Evolutionary conservation across 345 rosid genomes (phyloP), one percentile per base, ranked within the genome.

Genomic region (Corchorus olitorius): DNA sequence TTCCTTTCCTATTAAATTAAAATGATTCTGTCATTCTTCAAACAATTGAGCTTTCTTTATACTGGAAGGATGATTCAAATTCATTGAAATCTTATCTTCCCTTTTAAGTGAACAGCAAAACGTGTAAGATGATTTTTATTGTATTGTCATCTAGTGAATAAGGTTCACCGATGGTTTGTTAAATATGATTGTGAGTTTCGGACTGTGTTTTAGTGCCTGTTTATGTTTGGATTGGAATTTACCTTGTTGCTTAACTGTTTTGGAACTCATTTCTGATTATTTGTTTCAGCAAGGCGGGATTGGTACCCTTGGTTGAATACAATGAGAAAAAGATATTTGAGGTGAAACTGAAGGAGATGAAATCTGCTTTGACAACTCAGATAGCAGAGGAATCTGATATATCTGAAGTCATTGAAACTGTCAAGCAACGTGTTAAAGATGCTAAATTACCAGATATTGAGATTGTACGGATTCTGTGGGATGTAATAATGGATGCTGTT

Each of bases 401-500:
- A 19, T 81, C 91, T 75, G 98, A 94, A 83, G 97, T 94, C 58
- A 90, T 92, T 60, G 98, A 94, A 27, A 81, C 81, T 59, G 95
- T 92, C 78, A 96, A 94, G 81, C 97, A 92, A 58, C 89, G 81
- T 61, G 91, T 92, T 45, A 87, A 83, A 76, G 99, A 97, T 77
- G 97, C 97, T 65, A 90, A 90, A 68, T 84, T 96, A 49, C 98
- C 88, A 7, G 97, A 93, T 39, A 71, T 81, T 65, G 98, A 97
- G 85, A 83, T 91, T 37, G 89, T 97, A 71, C 84, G 97, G 67
- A 89, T 91, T 68, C 78, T 92, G 73, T 97, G 99, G 99, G 97
- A 97, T 89, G 90, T 91, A 39, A 65, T 97, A 70, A 97, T 92
- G 98, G 99, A 93, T 87, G 99, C 97, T 78, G 97, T 97, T 75